Evolutionary conservation across 345 rosid species (phyloP), one percentile per base, ranked within the genome.

Genomic region (Populus deltoides): DNA sequence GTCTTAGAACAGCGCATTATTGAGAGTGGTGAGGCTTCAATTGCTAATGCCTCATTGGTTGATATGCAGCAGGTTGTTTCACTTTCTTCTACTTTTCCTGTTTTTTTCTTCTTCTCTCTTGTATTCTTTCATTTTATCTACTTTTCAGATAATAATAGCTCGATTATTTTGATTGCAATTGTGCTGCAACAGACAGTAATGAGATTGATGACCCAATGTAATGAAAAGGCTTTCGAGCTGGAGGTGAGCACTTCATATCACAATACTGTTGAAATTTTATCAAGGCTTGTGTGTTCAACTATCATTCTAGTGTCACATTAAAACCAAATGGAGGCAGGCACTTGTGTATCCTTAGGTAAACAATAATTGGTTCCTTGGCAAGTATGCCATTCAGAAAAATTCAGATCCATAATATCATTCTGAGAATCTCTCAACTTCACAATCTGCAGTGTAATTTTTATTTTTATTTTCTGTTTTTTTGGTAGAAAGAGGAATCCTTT

Each of bases 11-110:
- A 90, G 71, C 96, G 86, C 72, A 91, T 97, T 59, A 89, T 86
- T 83, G 98, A 94, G 86, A 92, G 91, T 77, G 96, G 97, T 68
- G 98, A 97, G 88, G 97, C 97, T 73, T 97, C 97, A 73, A 84
- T 94, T 77, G 89, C 97, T 74, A 92, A 97, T 83, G 94, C 97
- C 72, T 94, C 99, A 24, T 51, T 90, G 74, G 92, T 94, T 74
- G 98, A 97, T 79, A 91, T 92, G 99, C 99, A 97, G 86, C 97
- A 92, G 98, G 99, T 92, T 80, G 24, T 80, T 78, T 75, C 69
- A 39, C 15, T 49, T 82, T n/a, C 35, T 65, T 72, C 41, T 33
- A 70, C 47, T 11, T 72, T 51, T 53, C 43, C 22, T 16, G 63
- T n/a, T 68, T 61, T 66, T 15, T 24, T 24, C 29, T 41, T 41